These are phyloP conservation scores for Nicotiana otophora DNA, from an alignment of 257 asterid species.

Conservation along the genomic window DNA sequence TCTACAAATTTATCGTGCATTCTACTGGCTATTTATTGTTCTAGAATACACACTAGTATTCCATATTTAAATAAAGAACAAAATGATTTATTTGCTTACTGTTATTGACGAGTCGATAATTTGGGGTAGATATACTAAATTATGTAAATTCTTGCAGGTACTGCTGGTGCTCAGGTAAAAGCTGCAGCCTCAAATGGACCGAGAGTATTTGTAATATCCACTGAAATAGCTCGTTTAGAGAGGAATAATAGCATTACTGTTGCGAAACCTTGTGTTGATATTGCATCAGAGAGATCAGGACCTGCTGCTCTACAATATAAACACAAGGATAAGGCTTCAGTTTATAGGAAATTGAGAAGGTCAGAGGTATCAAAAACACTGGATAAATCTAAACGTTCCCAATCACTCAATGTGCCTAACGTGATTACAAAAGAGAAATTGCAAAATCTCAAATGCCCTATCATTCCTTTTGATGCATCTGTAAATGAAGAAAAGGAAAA, in stretches of 20 bases:
- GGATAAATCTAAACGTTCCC: neutral
- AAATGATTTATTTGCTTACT: neutral
- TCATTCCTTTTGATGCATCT: neutral
- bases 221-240: neutral
- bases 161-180: neutral
- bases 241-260: neutral
- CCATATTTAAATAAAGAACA: neutral
- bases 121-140: neutral
- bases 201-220: neutral
- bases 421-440: neutral
- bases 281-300: neutral
- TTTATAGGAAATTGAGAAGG: neutral
- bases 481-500: neutral
- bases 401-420: neutral
- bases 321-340: neutral
- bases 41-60: neutral
- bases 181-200: neutral
- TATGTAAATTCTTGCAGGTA: neutral
- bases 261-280: neutral
- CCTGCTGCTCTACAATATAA: neutral
- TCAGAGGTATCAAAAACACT: neutral
- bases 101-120: neutral
- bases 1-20: neutral
- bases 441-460: neutral
- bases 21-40: neutral